Evolutionary conservation across 352 stramenopile genomes (phyloP).

Genomic region (Globisporangium middletonii): DNA sequence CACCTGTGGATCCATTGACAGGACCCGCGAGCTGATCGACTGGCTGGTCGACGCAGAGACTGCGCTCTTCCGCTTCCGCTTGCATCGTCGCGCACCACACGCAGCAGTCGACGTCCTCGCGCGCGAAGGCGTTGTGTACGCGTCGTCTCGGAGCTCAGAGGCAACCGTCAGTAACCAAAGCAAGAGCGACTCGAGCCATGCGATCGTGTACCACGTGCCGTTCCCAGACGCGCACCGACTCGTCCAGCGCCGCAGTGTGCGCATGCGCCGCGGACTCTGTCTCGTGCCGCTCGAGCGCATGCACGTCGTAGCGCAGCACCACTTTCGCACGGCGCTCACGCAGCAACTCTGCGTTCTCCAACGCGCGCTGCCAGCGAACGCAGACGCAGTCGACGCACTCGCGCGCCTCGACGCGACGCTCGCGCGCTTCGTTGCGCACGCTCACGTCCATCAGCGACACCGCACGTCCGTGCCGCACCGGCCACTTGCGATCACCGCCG

Average conservation of each 20-base stretch:
- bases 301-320: constrained; percentile 27
- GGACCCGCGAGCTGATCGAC: constrained; percentile 18
- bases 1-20: background rate
- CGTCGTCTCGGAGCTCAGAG: background rate
- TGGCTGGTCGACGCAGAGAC: constrained; percentile 55
- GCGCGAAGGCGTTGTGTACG: constrained; percentile 26
- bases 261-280: constrained; percentile 43
- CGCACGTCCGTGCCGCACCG: constrained; percentile 38
- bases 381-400: constrained; percentile 18
- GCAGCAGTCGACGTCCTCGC: constrained; percentile 20
- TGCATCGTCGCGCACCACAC: constrained; percentile 6
- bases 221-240: constrained; percentile 37
- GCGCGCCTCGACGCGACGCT: constrained; percentile 34
- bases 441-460: constrained; percentile 7
- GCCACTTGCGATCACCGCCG: no score
- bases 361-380: constrained; percentile 34
- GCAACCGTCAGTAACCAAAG: no score
- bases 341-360: constrained; percentile 37
- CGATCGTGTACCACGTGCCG: constrained; percentile 30
- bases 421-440: constrained; percentile 26
- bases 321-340: constrained; percentile 26
- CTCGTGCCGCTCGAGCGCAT: constrained; percentile 34
- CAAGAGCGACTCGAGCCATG: no score
- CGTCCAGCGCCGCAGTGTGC: constrained; percentile 30
- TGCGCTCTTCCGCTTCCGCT: constrained; percentile 29